Evolutionary conservation across 495 filamentous ascomycete species (phyloP).

Genomic region (Penicillium crystallinum): DNA sequence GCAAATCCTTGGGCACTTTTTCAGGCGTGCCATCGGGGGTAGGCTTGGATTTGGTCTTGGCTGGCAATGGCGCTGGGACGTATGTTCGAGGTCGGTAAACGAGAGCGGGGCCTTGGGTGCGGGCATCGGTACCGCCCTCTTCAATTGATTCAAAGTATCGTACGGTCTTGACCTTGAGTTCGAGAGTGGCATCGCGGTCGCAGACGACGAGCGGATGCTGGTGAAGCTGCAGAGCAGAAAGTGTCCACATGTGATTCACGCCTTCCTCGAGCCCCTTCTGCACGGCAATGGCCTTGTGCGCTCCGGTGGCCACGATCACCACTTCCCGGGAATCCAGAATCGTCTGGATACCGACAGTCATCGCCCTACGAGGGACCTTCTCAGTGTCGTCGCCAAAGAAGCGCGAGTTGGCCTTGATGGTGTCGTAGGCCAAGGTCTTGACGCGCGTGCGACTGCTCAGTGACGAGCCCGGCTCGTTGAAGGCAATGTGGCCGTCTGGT

Average conservation of each 20-base stretch:
- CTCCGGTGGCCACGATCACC: conserved; percentile 73
- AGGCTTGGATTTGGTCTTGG: conserved; percentile 23
- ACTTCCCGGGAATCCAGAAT: conserved; percentile 78
- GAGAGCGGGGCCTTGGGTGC: conserved; percentile 51
- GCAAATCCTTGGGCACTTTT: conserved; percentile 39
- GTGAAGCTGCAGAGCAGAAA: conserved; percentile 74
- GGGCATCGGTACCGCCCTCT: conserved; percentile 51
- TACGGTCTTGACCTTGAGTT: conserved; percentile 82
- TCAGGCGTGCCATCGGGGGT: conserved; percentile 25
- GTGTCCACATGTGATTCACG: conserved; percentile 87
- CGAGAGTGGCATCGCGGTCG: conserved; percentile 79
- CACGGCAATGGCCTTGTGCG: conserved; percentile 75
- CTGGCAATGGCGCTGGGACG: conserved; percentile 30
- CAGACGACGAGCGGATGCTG: conserved; percentile 75
- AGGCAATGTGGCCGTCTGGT: conserved; percentile 82
- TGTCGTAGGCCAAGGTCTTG: conserved; percentile 84
- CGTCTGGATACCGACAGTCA: conserved; percentile 86
- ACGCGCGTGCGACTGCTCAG: conserved; percentile 73
- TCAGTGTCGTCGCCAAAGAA: conserved; percentile 72
- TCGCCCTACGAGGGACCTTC: conserved; percentile 73
- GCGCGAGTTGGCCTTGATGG: conserved; percentile 76
- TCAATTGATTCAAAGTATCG: conserved; percentile 63
- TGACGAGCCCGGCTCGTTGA: conserved; percentile 84
- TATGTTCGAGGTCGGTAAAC: conserved; percentile 41
- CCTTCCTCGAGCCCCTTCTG: conserved; percentile 77